Evolutionary conservation across 2,329 filamentous ascomycete species (phyloP).

Genomic region (Parafenestella ontariensis): DNA sequence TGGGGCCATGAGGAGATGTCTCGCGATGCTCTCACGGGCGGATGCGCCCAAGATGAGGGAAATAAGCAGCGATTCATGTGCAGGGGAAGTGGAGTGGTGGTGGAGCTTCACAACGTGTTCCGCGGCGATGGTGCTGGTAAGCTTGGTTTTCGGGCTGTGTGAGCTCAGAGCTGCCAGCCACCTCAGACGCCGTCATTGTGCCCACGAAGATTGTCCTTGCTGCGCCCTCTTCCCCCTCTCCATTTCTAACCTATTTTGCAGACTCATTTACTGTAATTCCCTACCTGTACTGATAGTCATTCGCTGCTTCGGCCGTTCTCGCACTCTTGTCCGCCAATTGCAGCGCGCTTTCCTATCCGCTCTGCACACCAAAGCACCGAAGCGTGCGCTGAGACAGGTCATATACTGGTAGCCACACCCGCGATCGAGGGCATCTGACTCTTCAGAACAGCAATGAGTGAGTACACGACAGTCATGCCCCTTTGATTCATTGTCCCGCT

Average conservation of each 20-base stretch:
- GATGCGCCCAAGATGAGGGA: not conserved
- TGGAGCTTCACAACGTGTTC: not conserved
- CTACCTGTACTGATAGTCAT: not conserved
- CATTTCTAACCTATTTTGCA: not conserved
- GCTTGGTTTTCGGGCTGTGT: conserved; percentile 4
- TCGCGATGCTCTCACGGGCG: too few relatives aligned
- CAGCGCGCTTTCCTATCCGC: not conserved
- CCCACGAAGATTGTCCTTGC: conserved; percentile 1
- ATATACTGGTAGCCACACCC: conserved; percentile 16
- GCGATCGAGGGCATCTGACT: conserved; percentile 11
- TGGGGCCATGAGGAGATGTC: too few relatives aligned
- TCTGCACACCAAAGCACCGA: conserved; percentile 4
- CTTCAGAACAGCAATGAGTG: conserved; percentile 23
- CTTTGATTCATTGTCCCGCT: conserved; percentile 14
- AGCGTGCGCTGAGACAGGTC: conserved; percentile 12
- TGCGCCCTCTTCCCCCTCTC: conserved; percentile 16
- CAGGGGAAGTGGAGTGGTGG: conserved; percentile 2
- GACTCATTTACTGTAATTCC: not conserved
- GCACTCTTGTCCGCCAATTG: conserved; percentile 6
- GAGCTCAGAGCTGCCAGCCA: not conserved
- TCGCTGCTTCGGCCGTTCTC: not conserved
- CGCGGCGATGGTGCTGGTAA: not conserved
- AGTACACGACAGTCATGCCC: conserved; percentile 16
- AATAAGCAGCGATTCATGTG: not conserved
- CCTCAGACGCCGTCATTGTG: not conserved